Conservation (phyloP, 1,139 yeast genomes). For the Saccharomyces hybrid region DNA sequence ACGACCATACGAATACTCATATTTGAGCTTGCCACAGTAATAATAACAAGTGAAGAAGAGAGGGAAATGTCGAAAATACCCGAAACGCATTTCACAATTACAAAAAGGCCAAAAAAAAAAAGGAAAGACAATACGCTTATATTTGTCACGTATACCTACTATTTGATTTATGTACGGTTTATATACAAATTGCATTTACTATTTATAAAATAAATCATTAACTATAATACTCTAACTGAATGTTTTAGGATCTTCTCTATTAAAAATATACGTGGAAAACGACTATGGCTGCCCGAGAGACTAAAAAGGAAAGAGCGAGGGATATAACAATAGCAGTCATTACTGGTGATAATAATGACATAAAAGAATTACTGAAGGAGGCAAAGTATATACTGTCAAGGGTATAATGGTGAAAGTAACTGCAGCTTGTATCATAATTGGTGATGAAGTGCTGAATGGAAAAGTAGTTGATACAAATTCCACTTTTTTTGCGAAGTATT, state of each 20-base stretch:
- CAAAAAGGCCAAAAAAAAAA: not conserved
- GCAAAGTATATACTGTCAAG: not conserved
- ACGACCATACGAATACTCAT: constrained; percentile 13
- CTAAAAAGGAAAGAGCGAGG: not conserved
- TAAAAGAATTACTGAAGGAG: not conserved
- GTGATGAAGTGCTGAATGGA: constrained; percentile 86
- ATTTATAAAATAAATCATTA: not conserved
- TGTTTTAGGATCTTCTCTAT: not conserved
- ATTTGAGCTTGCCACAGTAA: not conserved
- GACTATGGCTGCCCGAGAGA: not conserved
- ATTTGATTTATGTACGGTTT: not conserved
- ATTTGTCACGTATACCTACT: not conserved
- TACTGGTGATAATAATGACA: not conserved
- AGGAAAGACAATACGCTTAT: not conserved
- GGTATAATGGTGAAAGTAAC: constrained; percentile 19
- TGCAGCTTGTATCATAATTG: constrained; percentile 48
- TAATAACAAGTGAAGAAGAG: not conserved
- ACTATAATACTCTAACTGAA: not conserved
- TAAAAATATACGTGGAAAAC: not conserved
- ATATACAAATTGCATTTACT: not conserved
- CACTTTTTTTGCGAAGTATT: constrained; percentile 56
- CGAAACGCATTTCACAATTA: not conserved
- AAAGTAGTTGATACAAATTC: constrained; percentile 79
- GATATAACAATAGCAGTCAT: not conserved
- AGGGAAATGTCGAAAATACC: not conserved